Evolutionary conservation across 345 rosid species (phyloP), one percentile per base, ranked within the genome.

Genomic region (Barbarea vulgaris): DNA sequence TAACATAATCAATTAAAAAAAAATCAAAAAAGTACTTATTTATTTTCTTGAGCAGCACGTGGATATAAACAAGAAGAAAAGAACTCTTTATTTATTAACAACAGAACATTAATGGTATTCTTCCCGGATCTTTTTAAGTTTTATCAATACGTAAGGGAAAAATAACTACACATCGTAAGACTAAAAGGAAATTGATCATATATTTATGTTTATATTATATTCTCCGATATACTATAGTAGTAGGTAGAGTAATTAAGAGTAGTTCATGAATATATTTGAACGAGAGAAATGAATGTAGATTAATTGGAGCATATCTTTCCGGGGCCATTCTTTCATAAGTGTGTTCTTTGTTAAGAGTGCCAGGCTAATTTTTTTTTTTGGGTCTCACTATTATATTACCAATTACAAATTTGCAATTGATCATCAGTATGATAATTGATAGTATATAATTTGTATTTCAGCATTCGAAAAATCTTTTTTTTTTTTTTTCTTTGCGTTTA

Each of bases 341-440:
- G 9, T 44, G 19, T 44, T 50, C 59, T 59, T 61, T 72, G 69
- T 27, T 61, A 51, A 10, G 59, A 47, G 58, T 60, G 75, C 22
- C 62, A 62, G 37, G 62, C 42, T 72, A 72, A n/a, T n/a, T 62
- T 51, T 51, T 62, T 62, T 72, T 42, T 19, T 17, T 51, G 61
- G 30, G 22, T 51, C 62, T 37, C 12, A 36, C 24, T 22, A 22
- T 14, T 30, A 37, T 3, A 27, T 19, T 3, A 44, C 44, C 44
- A 39, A 39, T 4, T 39, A 4, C 15, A 39, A 39, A 4, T 39
- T 39, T 12, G 12, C 44, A 39, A 37, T 14, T 25, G 4, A 25
- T n/a, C n/a, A n/a, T n/a, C 0, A 25, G 28, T 25, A 25, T 25
- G 3, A n/a, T n/a, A n/a, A n/a, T n/a, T 25, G 28, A 25, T 25